Evolutionary conservation across 495 filamentous ascomycete genomes (phyloP).

Genomic region (Daldinia caldariorum): DNA sequence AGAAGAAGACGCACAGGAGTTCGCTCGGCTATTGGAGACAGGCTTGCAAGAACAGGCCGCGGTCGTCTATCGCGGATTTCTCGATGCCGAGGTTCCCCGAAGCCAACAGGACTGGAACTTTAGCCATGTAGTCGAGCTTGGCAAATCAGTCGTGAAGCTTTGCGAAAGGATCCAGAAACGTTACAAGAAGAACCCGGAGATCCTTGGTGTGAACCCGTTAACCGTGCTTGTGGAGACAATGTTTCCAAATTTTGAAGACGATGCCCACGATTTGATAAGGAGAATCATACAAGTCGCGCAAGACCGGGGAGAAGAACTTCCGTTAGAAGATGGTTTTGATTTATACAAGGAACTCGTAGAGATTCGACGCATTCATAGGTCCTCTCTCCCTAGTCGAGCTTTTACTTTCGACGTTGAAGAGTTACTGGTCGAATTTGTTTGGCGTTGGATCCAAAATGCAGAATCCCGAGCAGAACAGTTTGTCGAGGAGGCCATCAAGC

Average conservation of each 20-base stretch:
- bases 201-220: constrained; percentile 90
- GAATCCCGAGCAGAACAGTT: constrained; percentile 82
- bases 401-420: constrained; percentile 91
- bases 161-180: constrained; percentile 89
- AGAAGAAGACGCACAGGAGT: constrained; percentile 73
- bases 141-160: constrained; percentile 82
- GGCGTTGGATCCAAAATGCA: constrained; percentile 88
- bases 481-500: constrained; percentile 88
- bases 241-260: constrained; percentile 88
- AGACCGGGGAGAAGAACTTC: constrained; percentile 75
- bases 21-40: constrained; percentile 72
- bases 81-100: constrained; percentile 77
- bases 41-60: constrained; percentile 78
- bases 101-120: constrained; percentile 84
- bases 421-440: constrained; percentile 88
- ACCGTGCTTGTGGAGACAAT: constrained; percentile 81
- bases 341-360: constrained; percentile 88
- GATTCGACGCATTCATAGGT: constrained; percentile 79
- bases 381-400: constrained; percentile 68
- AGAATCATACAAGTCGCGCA: constrained; percentile 78
- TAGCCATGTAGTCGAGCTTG: constrained; percentile 85
- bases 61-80: constrained; percentile 74
- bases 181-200: constrained; percentile 85
- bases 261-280: constrained; percentile 81
- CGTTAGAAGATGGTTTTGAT: constrained; percentile 90